Evolutionary conservation across 116 monocot species (phyloP).

Genomic region (Trichopus zeylanicus): DNA sequence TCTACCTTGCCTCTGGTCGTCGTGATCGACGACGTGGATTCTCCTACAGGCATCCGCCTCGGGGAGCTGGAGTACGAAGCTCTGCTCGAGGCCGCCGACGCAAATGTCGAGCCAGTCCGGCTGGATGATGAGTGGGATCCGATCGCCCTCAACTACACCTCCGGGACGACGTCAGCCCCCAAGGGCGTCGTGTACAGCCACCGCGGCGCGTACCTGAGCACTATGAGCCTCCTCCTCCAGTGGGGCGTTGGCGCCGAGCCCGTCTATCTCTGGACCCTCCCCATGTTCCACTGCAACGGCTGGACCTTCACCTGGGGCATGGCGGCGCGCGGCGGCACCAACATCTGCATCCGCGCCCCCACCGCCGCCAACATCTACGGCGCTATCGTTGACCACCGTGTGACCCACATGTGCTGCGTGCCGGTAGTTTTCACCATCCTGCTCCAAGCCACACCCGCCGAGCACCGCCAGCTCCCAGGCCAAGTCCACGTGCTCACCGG

Average conservation of each 20-base stretch:
- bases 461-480: slow-evolving; percentile 5
- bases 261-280: slow-evolving; percentile 75
- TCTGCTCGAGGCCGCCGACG: slow-evolving; percentile 27
- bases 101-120: neutral
- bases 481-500: slow-evolving; percentile 50
- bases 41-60: slow-evolving; percentile 18
- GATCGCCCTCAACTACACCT: slow-evolving; percentile 70
- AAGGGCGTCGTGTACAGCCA: slow-evolving; percentile 82
- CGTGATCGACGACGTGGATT: slow-evolving; percentile 37
- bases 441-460: slow-evolving; percentile 13
- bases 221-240: slow-evolving; percentile 55
- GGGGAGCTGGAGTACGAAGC: slow-evolving; percentile 55
- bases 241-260: slow-evolving; percentile 61
- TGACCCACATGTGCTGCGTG: slow-evolving; percentile 64
- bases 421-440: slow-evolving; percentile 38
- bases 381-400: slow-evolving; percentile 36
- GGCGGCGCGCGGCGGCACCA: slow-evolving; percentile 64
- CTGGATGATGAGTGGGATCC: slow-evolving; percentile 62
- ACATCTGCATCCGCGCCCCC: slow-evolving; percentile 50
- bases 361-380: slow-evolving; percentile 29
- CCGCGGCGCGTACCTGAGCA: slow-evolving; percentile 69
- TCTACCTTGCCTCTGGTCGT: slow-evolving; percentile 15
- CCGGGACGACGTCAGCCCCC: slow-evolving; percentile 60
- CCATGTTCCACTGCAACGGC: slow-evolving; percentile 89
- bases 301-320: slow-evolving; percentile 90